Evolutionary conservation across 78 protist genomes (phyloP), one percentile per base, ranked within the genome.

Genomic region (Neovahlkampfia damariscottae): DNA sequence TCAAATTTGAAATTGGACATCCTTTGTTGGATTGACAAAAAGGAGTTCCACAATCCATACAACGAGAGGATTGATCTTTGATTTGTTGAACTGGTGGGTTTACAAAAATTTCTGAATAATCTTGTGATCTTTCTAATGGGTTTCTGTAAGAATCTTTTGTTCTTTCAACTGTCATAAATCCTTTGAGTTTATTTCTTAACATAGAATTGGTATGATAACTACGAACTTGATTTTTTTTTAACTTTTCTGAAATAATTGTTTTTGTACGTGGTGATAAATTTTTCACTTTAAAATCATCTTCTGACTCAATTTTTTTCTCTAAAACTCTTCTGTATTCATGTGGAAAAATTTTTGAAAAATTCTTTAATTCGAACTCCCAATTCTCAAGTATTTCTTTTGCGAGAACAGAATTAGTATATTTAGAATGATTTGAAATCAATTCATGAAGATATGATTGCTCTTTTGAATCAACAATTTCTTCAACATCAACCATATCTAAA

Each of bases 41-140:
- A 27, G 95, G 92, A 31, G 86, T 86, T 38, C 95, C 95, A 59
- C 95, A 91, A 76, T 88, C 95, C 95, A 91, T 91, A 84, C 95
- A 91, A 3, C 95, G 83, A 31, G 91, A 81, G 0, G 83, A 75
- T 69, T 90, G 91, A 6, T 19, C 39, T 67, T 50, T 40, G 37
- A 78, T 75, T 66, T 72, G 74, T 41, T 31, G 41, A 31, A 0
- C 19, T 29, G 40, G 59, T 5, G 7, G 84, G 6, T 8, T 7
- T 74, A 2, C 29, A 76, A 70, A 35, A 67, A 91, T 66, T 82
- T 91, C 92, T 8, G 28, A 72, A 41, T 66, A 84, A 76, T 91
- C 91, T 3, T 2, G 0, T 39, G 66, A n/a, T 1, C 95, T 82
- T 72, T 84, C 88, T 10, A 27, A 37, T 0, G 90, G 78, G 5